Evolutionary conservation across 306 rosid species (phyloP).

Genomic region (Dryas drummondii): DNA sequence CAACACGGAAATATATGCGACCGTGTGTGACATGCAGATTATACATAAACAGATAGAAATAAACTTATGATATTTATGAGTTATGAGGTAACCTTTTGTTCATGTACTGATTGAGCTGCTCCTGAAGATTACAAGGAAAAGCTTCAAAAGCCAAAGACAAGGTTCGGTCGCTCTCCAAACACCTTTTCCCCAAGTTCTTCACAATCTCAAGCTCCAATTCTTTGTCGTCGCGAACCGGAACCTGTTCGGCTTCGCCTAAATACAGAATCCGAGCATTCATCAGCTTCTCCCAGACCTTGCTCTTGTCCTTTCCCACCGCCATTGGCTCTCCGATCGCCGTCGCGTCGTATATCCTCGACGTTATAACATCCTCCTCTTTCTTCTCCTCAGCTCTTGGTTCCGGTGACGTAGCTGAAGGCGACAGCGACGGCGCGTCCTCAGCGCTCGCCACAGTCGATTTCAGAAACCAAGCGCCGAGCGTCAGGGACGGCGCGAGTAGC

Average conservation of each 20-base stretch:
- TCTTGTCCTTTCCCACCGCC: slow-evolving; percentile 85
- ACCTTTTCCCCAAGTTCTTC: slow-evolving; percentile 58
- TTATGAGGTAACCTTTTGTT: slow-evolving; percentile 51
- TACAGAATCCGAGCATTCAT: slow-evolving; percentile 80
- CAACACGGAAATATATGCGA: slow-evolving; percentile 15
- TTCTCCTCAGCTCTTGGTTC: slow-evolving; percentile 37
- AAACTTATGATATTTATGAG: neutral
- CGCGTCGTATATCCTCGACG: slow-evolving; percentile 87
- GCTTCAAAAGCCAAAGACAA: slow-evolving; percentile 80
- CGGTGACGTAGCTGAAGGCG: slow-evolving; percentile 8
- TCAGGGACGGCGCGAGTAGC: slow-evolving; percentile 59
- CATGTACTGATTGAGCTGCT: slow-evolving; percentile 65
- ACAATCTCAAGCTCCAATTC: slow-evolving; percentile 90
- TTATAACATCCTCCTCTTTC: slow-evolving; percentile 50
- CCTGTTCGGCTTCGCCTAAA: slow-evolving; percentile 93
- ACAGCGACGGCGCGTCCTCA: slow-evolving; percentile 39
- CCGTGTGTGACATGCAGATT: neutral
- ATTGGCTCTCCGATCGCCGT: slow-evolving; percentile 86
- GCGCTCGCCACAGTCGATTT: slow-evolving; percentile 57
- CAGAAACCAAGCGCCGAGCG: slow-evolving; percentile 56
- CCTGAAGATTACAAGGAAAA: slow-evolving; percentile 77
- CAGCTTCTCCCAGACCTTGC: slow-evolving; percentile 91
- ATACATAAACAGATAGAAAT: neutral
- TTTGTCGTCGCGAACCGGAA: slow-evolving; percentile 83
- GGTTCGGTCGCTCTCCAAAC: slow-evolving; percentile 51